These are phyloP conservation scores for Lepiota brunneoincarnata DNA, from an alignment of 768 basidiomycete genomes.

Conservation along the genomic window DNA sequence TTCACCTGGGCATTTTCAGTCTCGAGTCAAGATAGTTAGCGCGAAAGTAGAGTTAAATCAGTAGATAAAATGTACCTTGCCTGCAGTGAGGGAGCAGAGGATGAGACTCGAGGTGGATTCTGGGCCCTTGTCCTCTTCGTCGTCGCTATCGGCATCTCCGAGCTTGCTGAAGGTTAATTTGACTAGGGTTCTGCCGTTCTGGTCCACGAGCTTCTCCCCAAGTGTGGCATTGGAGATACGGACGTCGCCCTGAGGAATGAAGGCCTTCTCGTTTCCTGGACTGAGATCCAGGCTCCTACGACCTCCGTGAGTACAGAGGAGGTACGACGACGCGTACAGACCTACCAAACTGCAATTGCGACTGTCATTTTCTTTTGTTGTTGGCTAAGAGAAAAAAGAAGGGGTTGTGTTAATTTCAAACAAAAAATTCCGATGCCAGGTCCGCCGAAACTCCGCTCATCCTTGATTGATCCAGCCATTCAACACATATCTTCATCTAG, in stretches of 20 bases:
- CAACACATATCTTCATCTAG: constrained; percentile 7
- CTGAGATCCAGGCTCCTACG: constrained; percentile 60
- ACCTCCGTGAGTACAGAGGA: constrained; percentile 7
- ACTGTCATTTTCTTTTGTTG: constrained; percentile 43
- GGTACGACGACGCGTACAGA: constrained; percentile 23
- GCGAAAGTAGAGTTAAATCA: neutral
- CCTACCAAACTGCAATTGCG: constrained; percentile 68
- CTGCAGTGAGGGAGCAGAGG: constrained; percentile 77
- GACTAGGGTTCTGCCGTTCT: constrained; percentile 57
- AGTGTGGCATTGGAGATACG: constrained; percentile 82
- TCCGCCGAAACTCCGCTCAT: constrained; percentile 47
- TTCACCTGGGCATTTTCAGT: constrained; percentile 75
- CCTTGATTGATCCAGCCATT: constrained; percentile 9
- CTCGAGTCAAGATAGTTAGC: constrained; percentile 32
- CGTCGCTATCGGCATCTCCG: constrained; percentile 32
- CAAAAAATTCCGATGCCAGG: neutral
- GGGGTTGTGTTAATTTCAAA: constrained; percentile 17
- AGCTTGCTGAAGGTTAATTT: constrained; percentile 58
- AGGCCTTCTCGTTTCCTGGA: constrained; percentile 53
- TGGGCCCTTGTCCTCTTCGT: constrained; percentile 44
- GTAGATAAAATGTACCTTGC: constrained; percentile 52
- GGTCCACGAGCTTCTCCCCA: constrained; percentile 67
- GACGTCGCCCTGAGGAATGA: constrained; percentile 66
- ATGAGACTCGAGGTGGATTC: constrained; percentile 44
- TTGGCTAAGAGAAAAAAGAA: constrained; percentile 10